A percentile compares a stretch with the other conserved stretches of the same genome.
These are phyloP conservation scores for Fusarium sp. DNA, from an alignment of 2,329 filamentous ascomycete genomes.

Conservation along the genomic window DNA sequence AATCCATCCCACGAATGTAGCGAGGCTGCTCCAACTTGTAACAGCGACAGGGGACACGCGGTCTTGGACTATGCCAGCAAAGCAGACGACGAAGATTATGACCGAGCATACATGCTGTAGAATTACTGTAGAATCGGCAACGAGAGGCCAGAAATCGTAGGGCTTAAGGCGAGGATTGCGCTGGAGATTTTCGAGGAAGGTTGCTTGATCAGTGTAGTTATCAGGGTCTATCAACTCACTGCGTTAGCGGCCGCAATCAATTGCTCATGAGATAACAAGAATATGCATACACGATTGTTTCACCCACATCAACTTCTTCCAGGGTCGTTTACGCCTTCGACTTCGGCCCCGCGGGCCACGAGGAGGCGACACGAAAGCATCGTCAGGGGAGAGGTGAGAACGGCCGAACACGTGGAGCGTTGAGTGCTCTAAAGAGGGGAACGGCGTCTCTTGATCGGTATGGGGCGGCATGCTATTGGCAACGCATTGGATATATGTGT, in stretches of 20 bases:
- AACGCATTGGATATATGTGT: constrained; percentile 29
- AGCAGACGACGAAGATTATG: constrained; percentile 93
- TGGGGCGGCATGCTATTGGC: constrained; percentile 53
- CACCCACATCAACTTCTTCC: constrained; percentile 98
- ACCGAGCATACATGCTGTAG: constrained; percentile 97
- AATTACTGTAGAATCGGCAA: constrained; percentile 95
- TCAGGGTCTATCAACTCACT: constrained; percentile 78
- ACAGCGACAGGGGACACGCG: constrained; percentile 91
- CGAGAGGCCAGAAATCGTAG: constrained; percentile 98
- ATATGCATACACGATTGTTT: constrained; percentile 84
- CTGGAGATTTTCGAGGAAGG: constrained; percentile 95
- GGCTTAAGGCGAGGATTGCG: constrained; percentile 92
- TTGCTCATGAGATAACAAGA: not conserved
- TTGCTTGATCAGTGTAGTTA: constrained; percentile 97
- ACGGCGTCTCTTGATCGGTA: constrained; percentile 56
- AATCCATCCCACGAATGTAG: constrained; percentile 88
- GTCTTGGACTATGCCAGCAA: constrained; percentile 88
- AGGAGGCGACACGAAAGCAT: constrained; percentile 80
- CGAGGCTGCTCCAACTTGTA: constrained; percentile 84
- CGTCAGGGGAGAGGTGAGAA: constrained; percentile 82
- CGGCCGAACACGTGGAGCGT: constrained; percentile 62
- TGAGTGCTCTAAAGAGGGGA: constrained; percentile 51
- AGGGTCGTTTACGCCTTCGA: constrained; percentile 77
- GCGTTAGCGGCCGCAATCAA: constrained; percentile 5
- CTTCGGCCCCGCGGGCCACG: constrained; percentile 70